These are phyloP conservation scores for Erodium texanum DNA, from an alignment of 441 rosid species.

Conservation along the genomic window DNA sequence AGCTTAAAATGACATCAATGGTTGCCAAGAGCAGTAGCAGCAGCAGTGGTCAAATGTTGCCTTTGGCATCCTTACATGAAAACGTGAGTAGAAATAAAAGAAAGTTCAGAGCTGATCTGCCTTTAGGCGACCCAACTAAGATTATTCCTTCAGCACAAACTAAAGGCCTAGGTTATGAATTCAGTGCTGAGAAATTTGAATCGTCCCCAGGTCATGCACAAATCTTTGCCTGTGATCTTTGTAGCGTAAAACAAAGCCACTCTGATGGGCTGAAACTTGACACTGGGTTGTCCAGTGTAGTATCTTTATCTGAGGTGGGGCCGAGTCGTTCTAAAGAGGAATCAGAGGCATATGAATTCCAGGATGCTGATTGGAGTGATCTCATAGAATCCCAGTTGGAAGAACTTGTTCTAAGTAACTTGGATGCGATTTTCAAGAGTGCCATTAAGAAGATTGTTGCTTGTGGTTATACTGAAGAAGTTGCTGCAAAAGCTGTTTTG, in stretches of 20 bases:
- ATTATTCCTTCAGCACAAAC: constrained; percentile 35
- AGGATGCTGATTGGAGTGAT: constrained; percentile 78
- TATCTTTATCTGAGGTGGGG: constrained; percentile 36
- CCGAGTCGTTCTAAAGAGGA: constrained; percentile 34
- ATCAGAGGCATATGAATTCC: constrained; percentile 40
- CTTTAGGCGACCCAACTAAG: constrained; percentile 38
- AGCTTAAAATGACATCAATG: constrained; percentile 42
- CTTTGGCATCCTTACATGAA: constrained; percentile 51
- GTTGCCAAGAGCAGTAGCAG: constrained; percentile 43
- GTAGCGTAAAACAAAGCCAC: constrained; percentile 41
- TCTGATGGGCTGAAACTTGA: constrained; percentile 52
- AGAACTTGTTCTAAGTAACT: constrained; percentile 60
- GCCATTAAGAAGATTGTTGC: constrained; percentile 66
- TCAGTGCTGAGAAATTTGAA: constrained; percentile 59
- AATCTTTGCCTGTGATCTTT: constrained; percentile 34
- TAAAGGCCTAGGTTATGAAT: constrained; percentile 59
- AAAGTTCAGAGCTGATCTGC: constrained; percentile 76
- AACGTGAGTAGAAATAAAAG: constrained; percentile 87
- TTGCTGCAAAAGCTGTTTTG: constrained; percentile 64
- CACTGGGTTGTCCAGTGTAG: constrained; percentile 38
- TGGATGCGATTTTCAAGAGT: constrained; percentile 60
- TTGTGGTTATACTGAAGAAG: constrained; percentile 65
- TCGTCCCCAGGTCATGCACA: constrained; percentile 33
- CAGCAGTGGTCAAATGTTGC: constrained; percentile 32
- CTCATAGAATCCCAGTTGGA: constrained; percentile 65